Evolutionary conservation across 192 early-diverging fungal genomes (phyloP).

Genomic region (Backusella liffmaniae): DNA sequence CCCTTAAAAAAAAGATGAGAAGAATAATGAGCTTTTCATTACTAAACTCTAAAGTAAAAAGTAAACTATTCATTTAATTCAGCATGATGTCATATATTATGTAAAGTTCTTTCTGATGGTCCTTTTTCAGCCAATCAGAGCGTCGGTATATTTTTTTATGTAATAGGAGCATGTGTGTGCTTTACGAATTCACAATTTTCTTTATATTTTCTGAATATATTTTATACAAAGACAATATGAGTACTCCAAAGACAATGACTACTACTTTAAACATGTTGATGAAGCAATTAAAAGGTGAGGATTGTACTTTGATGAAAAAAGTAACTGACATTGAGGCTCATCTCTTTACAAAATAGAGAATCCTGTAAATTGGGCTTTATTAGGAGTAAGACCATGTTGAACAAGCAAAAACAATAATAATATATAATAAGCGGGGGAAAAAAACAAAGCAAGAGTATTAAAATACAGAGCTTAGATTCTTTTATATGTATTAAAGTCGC

Average conservation of each 20-base stretch:
- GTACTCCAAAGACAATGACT: background rate
- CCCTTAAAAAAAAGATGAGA: background rate
- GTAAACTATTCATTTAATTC: background rate
- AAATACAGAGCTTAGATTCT: constrained; percentile 21
- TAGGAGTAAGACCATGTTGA: constrained; percentile 30
- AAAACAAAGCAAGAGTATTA: background rate
- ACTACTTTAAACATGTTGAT: constrained; percentile 1
- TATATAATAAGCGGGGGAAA: background rate
- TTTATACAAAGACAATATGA: background rate
- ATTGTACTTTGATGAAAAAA: background rate
- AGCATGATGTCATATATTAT: background rate
- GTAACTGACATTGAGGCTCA: background rate
- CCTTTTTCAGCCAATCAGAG: background rate
- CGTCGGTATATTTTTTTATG: background rate
- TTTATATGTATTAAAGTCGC: constrained; percentile 51
- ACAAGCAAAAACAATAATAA: background rate
- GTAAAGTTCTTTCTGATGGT: background rate
- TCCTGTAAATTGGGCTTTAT: constrained; percentile 69
- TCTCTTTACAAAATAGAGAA: constrained; percentile 36
- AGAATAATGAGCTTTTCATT: background rate
- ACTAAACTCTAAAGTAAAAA: background rate
- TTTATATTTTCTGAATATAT: background rate
- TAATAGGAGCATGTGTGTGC: background rate
- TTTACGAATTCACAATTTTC: background rate
- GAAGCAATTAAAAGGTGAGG: background rate